Conservation (phyloP, 2,329 filamentous ascomycete species). For the Ceratocystiopsis brevicomis region DNA sequence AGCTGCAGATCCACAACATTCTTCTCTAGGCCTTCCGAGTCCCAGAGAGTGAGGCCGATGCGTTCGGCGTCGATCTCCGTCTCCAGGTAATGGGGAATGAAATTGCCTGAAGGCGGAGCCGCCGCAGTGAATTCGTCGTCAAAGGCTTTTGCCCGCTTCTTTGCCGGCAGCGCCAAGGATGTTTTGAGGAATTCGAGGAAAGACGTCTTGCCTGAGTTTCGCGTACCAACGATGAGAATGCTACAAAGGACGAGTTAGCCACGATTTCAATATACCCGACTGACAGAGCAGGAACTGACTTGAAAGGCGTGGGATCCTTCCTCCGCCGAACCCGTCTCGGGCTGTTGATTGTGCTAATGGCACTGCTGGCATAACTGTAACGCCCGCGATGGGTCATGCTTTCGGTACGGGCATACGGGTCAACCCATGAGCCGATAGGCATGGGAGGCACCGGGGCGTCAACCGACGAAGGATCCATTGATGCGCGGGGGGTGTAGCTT, state of each 20-base stretch:
- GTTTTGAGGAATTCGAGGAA: constrained; percentile 91
- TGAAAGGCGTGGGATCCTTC: constrained; percentile 96
- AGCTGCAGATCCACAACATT: constrained; percentile 88
- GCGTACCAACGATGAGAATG: constrained; percentile 75
- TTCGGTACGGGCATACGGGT: constrained; percentile 68
- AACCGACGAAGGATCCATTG: constrained; percentile 32
- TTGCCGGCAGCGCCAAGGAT: constrained; percentile 62
- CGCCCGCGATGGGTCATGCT: constrained; percentile 95
- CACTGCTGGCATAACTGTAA: constrained; percentile 89
- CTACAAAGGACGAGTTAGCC: constrained; percentile 25
- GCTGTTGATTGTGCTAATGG: constrained; percentile 79
- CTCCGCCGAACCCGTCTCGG: constrained; percentile 78
- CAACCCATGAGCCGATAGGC: constrained; percentile 41
- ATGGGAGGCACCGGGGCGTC: constrained; percentile 36
- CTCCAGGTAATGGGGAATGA: constrained; percentile 78
- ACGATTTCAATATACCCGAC: not conserved
- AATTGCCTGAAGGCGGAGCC: constrained; percentile 43
- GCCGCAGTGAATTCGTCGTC: constrained; percentile 38
- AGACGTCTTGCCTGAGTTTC: constrained; percentile 81
- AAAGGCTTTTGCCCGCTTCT: constrained; percentile 44
- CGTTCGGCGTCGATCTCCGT: constrained; percentile 87
- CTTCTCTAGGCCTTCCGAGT: constrained; percentile 88
- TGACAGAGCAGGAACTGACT: constrained; percentile 42
- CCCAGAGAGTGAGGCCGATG: constrained; percentile 86
- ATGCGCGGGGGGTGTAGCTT: constrained; percentile 23